A percentile compares a stretch with the other conserved stretches of the same genome.
Evolutionary conservation across 208 protist genomes (phyloP).

Genomic region (Leishmania turanica): DNA sequence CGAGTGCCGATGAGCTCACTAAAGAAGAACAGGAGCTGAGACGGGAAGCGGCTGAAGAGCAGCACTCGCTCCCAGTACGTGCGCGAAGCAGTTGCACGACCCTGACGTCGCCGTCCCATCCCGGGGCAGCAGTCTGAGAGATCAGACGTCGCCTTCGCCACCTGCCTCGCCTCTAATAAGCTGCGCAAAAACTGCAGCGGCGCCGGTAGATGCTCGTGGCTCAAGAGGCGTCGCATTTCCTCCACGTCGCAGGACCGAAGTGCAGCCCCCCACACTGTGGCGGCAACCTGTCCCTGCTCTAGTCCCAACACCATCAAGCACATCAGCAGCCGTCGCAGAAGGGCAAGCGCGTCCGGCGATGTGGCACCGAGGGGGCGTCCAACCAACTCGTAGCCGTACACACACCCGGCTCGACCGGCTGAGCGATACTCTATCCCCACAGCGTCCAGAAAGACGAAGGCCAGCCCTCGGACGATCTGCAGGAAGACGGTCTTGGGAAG

Average conservation of each 20-base stretch:
- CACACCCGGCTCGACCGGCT: slow-evolving; percentile 5
- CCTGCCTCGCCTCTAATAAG: neutral
- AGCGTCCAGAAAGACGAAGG: slow-evolving; percentile 67
- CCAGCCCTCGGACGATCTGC: slow-evolving; percentile 34
- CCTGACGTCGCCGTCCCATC: neutral
- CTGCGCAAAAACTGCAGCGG: slow-evolving; percentile 16
- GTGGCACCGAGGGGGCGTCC: slow-evolving; percentile 11
- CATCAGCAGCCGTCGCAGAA: slow-evolving; percentile 18
- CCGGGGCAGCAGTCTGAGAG: neutral
- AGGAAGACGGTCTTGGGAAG: slow-evolving; percentile 68
- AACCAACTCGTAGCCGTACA: slow-evolving; percentile 22
- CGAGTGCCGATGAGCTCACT: slow-evolving; percentile 31
- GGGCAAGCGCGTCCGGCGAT: neutral
- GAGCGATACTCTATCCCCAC: slow-evolving; percentile 24
- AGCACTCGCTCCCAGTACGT: slow-evolving; percentile 30
- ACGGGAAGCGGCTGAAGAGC: slow-evolving; percentile 27
- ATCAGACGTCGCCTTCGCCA: neutral
- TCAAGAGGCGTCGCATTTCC: slow-evolving; percentile 12
- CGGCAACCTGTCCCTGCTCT: neutral
- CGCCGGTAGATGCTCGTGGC: slow-evolving; percentile 2
- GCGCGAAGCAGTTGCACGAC: neutral
- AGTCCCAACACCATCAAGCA: slow-evolving; percentile 14
- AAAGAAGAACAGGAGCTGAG: slow-evolving; percentile 42
- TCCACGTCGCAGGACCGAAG: neutral
- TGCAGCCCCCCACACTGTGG: neutral